A percentile compares a stretch with the other conserved stretches of the same genome.
These are phyloP conservation scores for Pythium coloratum DNA, from an alignment of 352 stramenopile genomes.

Conservation along the genomic window DNA sequence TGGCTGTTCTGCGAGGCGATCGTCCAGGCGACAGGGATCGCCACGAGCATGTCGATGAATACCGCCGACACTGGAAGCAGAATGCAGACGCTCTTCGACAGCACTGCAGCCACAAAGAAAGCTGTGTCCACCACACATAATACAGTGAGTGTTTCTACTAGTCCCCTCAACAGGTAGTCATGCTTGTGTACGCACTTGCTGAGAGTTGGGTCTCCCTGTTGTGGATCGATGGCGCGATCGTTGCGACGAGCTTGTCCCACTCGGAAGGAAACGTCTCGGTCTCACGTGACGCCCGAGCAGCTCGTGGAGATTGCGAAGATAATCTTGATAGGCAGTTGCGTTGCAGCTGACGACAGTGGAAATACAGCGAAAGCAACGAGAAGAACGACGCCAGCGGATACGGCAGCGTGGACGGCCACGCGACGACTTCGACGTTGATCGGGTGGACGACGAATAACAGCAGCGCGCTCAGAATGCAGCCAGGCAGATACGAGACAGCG, in stretches of 20 bases:
- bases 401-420: conserved; percentile 67
- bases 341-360: conserved; percentile 20
- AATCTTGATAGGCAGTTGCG: background rate
- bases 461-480: conserved; percentile 42
- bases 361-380: conserved; percentile 39
- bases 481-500: conserved; percentile 5
- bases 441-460: conserved; percentile 63
- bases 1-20: conserved; percentile 11
- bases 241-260: conserved; percentile 10
- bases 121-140: conserved; percentile 27
- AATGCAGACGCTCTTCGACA: conserved; percentile 63
- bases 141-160: background rate
- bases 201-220: conserved; percentile 18
- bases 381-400: conserved; percentile 64
- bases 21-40: conserved; percentile 7
- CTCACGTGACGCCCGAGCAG: conserved; percentile 17
- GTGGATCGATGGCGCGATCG: conserved; percentile 3
- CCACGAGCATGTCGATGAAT: conserved; percentile 38
- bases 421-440: conserved; percentile 64
- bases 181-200: conserved; percentile 25
- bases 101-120: conserved; percentile 38
- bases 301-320: conserved; percentile 2
- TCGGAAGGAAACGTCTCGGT: conserved; percentile 21
- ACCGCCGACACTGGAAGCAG: conserved; percentile 40
- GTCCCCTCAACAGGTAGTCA: background rate